These are phyloP conservation scores for Polychaeton citri DNA, from an alignment of 2,329 filamentous ascomycete species.

Conservation along the genomic window DNA sequence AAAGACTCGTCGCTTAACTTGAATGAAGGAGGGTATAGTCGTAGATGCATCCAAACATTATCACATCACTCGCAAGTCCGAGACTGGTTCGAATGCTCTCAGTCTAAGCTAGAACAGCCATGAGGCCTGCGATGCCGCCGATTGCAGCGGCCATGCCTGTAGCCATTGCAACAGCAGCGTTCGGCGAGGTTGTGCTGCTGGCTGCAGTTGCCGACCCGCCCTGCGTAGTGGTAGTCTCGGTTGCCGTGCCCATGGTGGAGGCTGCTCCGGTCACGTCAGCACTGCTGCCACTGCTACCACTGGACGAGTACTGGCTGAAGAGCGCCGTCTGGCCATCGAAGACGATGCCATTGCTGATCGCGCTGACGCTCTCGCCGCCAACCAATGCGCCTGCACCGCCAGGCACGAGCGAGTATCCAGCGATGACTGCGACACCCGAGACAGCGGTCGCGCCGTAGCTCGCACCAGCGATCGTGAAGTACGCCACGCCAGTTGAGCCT, in stretches of 20 bases:
- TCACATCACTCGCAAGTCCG: no score
- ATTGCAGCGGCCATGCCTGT: background rate
- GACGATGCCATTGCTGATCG: background rate
- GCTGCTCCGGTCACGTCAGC: background rate
- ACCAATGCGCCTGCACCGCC: background rate
- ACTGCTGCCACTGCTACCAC: background rate
- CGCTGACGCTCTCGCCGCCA: slow-evolving; percentile 1
- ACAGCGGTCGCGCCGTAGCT: background rate
- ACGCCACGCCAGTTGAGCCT: background rate
- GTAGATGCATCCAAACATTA: no score
- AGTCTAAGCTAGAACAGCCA: background rate
- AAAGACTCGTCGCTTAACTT: no score
- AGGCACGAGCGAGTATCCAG: background rate
- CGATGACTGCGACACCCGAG: background rate
- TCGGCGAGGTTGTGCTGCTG: background rate
- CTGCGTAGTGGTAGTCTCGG: background rate
- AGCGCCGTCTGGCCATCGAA: slow-evolving; percentile 24
- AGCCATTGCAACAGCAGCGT: background rate
- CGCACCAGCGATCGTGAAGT: background rate
- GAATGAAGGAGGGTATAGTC: no score
- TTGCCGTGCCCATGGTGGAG: background rate
- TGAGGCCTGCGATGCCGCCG: background rate
- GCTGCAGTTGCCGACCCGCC: background rate
- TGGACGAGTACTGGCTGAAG: background rate
- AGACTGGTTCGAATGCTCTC: no score